phyloP scores from a whole-genome alignment of 1,284 basidiomycete genomes.

The Microbotryum lychnidis-dioicae region DNA sequence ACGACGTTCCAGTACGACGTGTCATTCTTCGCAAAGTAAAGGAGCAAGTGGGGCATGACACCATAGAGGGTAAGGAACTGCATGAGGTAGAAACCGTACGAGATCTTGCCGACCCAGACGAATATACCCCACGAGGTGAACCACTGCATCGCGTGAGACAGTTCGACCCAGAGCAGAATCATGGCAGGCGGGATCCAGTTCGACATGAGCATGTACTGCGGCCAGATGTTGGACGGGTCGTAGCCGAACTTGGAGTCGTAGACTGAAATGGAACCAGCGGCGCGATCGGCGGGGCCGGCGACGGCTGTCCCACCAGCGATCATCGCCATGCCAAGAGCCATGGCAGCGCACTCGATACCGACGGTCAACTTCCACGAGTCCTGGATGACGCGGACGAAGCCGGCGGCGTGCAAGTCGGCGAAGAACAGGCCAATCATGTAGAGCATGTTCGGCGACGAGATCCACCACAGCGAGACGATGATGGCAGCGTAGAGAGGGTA shows the following conservation, averaged over 20 bases:
- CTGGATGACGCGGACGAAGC: slow-evolving; percentile 41
- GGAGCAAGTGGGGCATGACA: slow-evolving; percentile 41
- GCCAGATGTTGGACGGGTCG: slow-evolving; percentile 36
- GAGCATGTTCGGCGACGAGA: slow-evolving; percentile 39
- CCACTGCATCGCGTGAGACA: slow-evolving; percentile 43
- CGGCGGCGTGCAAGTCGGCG: slow-evolving; percentile 41
- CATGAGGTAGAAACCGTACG: slow-evolving; percentile 44
- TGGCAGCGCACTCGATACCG: slow-evolving; percentile 36
- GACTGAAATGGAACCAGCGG: slow-evolving; percentile 37
- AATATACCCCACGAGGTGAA: slow-evolving; percentile 40
- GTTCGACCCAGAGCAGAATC: slow-evolving; percentile 41
- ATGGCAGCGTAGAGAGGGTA: slow-evolving; percentile 39
- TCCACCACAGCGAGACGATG: slow-evolving; percentile 36
- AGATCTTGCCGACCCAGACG: slow-evolving; percentile 42
- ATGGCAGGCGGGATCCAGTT: slow-evolving; percentile 36
- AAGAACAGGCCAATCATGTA: slow-evolving; percentile 41
- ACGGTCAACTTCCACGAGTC: slow-evolving; percentile 41
- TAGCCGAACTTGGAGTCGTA: slow-evolving; percentile 40
- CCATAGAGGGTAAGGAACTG: slow-evolving; percentile 43
- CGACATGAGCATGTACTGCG: slow-evolving; percentile 40
- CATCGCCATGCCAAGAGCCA: slow-evolving; percentile 37
- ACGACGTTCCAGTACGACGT: slow-evolving; percentile 41
- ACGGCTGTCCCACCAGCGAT: slow-evolving; percentile 40
- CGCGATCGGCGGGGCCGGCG: slow-evolving; percentile 36
- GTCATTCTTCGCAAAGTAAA: slow-evolving; percentile 37